Percentiles rank a stretch among this genome's conserved stretches.
Conservation (phyloP, 192 early-diverging fungal species). For the Martensiomyces pterosporus region DNA sequence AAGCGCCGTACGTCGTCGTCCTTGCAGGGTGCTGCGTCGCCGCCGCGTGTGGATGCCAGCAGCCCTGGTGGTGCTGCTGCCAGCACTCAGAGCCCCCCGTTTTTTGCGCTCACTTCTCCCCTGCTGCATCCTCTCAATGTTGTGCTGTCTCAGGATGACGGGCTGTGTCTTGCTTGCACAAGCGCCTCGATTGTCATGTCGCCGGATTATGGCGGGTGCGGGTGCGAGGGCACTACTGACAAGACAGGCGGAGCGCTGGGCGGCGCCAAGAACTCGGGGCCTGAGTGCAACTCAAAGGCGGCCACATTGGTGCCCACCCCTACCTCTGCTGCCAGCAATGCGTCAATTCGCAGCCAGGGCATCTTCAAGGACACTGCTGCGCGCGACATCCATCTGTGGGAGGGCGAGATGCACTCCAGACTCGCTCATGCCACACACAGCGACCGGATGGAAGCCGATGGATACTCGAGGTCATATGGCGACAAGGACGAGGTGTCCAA, state of each 20-base stretch:
- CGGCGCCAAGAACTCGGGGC: conserved; percentile 4
- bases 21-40: no score
- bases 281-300: conserved; percentile 17
- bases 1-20: no score
- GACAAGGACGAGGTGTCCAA: conserved; percentile 14
- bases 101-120: no score
- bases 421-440: conserved; percentile 9
- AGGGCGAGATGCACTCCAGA: conserved; percentile 35
- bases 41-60: no score
- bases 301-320: conserved; percentile 5
- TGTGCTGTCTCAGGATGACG: background rate
- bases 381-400: conserved; percentile 28
- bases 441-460: conserved; percentile 23
- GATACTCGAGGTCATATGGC: conserved; percentile 17
- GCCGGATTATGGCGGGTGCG: background rate
- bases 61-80: no score
- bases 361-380: conserved; percentile 28
- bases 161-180: background rate
- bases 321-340: no score
- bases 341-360: conserved; percentile 1
- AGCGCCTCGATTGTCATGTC: no score
- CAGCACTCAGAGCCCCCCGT: no score
- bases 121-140: no score
- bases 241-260: no score
- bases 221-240: no score